Percentiles rank a stretch among this genome's conserved stretches.
These are phyloP conservation scores for Boletus eberwhitei DNA, from an alignment of 768 basidiomycete genomes.

Conservation along the genomic window DNA sequence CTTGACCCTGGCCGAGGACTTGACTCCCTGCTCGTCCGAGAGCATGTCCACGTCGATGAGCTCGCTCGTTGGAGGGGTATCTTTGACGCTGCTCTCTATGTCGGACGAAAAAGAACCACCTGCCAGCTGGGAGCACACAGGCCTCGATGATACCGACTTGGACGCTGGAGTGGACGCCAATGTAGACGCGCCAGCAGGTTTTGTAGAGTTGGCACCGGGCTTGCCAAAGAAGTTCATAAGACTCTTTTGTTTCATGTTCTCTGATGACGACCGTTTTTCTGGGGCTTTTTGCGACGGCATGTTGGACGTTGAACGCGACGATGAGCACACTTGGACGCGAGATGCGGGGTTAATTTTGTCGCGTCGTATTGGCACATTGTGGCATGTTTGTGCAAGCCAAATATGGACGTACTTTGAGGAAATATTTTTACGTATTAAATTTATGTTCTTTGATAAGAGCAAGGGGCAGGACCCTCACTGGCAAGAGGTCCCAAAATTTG, in stretches of 20 bases:
- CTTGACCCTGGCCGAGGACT: conserved; percentile 31
- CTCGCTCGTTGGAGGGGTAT: conserved; percentile 78
- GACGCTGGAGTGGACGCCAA: conserved; percentile 30
- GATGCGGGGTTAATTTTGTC: neutral
- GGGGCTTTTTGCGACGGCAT: conserved; percentile 18
- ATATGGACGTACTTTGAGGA: neutral
- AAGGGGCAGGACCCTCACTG: too few relatives aligned
- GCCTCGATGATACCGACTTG: conserved; percentile 29
- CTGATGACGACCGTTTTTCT: conserved; percentile 39
- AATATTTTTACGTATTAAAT: too few relatives aligned
- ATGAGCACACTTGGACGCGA: neutral
- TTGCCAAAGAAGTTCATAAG: conserved; percentile 66
- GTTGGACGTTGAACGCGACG: conserved; percentile 10
- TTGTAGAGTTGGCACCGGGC: conserved; percentile 17
- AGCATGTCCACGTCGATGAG: conserved; percentile 75
- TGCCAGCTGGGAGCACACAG: conserved; percentile 39
- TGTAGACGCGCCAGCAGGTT: conserved; percentile 29
- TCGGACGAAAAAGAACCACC: conserved; percentile 45
- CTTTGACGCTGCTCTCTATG: conserved; percentile 42
- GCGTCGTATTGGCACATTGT: conserved; percentile 18
- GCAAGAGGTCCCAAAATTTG: neutral
- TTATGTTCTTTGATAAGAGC: too few relatives aligned
- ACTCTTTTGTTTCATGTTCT: conserved; percentile 67
- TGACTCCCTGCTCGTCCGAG: conserved; percentile 43
- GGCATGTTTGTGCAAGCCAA: conserved; percentile 15